Evolutionary conservation across 2,329 filamentous ascomycete species (phyloP), one percentile per base, ranked within the genome.

Genomic region (Anthostomella pinea): DNA sequence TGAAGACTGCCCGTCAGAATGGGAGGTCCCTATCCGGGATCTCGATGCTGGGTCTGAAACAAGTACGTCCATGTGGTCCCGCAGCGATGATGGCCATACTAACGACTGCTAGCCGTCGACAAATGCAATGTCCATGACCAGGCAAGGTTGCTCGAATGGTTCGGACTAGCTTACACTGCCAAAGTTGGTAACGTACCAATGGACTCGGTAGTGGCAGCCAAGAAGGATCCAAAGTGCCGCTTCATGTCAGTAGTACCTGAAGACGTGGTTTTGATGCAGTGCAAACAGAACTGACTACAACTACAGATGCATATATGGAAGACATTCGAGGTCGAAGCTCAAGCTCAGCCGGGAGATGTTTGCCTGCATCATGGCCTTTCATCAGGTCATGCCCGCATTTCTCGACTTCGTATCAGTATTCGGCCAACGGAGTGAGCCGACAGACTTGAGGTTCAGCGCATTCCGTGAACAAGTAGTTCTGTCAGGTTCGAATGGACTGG

Each of bases 381-480:
- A 67, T 36, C 64, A 67, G 39, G 58, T 68, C 11, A 67, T 66
- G 62, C 62, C 65, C 0, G 45, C 37, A 8, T 66, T 60, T 30
- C 28, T 67, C 4, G 63, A 68, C 22, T 67, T 67, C 31, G 45
- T 68, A n/a, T 45, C 53, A 3, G 45, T 58, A 0, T 69, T 67
- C 38, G 65, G 64, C 3, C 33, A 39, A 3, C 56, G 62, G 23
- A 49, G 35, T 3, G 43, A 57, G 15, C 38, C 53, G 1, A 52
- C 38, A 8, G 59, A 67, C 22, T 40, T 60, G 2, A 49, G 56
- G 3, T 66, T 62, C 42, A 63, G 57, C 32, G 58, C 59, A 1
- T 68, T 68, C 37, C 57, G 53, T 2, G 53, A 59, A 13, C 55
- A 65, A 15, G 57, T 44, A 10, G 33, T 43, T 1, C 39, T 65